Evolutionary conservation across 352 stramenopile genomes (phyloP).

Genomic region (Blastocystis sp.): DNA sequence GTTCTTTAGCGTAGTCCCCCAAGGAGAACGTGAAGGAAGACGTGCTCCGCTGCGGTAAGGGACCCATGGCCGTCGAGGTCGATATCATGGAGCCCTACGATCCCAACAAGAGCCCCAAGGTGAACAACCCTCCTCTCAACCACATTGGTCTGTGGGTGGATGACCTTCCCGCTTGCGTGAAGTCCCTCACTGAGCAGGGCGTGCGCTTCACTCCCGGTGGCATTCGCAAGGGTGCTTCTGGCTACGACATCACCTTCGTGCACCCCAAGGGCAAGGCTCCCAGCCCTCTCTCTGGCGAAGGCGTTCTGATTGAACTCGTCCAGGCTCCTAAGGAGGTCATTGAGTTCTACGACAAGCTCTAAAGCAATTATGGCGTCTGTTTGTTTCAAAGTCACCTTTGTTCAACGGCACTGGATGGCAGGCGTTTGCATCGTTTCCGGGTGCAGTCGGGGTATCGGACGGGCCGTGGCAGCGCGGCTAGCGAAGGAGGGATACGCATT

Average conservation of each 20-base stretch:
- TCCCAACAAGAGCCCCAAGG: slow-evolving; percentile 83
- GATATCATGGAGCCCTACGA: slow-evolving; percentile 98
- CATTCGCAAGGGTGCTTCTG: slow-evolving; percentile 93
- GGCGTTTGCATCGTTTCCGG: slow-evolving; percentile 56
- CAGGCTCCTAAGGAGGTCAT: slow-evolving; percentile 91
- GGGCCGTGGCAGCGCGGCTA: slow-evolving; percentile 4
- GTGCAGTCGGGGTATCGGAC: slow-evolving; percentile 54
- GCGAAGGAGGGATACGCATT: slow-evolving; percentile 40
- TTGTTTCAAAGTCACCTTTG: slow-evolving; percentile 16
- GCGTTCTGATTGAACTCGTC: slow-evolving; percentile 94
- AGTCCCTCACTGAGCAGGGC: slow-evolving; percentile 87
- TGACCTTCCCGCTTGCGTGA: slow-evolving; percentile 87
- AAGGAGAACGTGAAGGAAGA: slow-evolving; percentile 98
- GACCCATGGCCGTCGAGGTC: slow-evolving; percentile 90
- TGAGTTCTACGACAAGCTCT: slow-evolving; percentile 80
- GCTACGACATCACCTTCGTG: slow-evolving; percentile 96
- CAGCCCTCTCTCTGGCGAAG: slow-evolving; percentile 87
- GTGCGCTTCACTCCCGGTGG: slow-evolving; percentile 94
- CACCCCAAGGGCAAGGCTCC: slow-evolving; percentile 94
- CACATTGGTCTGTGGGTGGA: slow-evolving; percentile 97
- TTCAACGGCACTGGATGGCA: background rate
- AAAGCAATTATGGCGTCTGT: slow-evolving; percentile 65
- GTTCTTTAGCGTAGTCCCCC: background rate
- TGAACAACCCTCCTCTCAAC: slow-evolving; percentile 94
- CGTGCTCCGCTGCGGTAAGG: slow-evolving; percentile 89